Base-by-base conservation (phyloP, 345 rosid genomes). In the Pseudoturritis turrita region DNA sequence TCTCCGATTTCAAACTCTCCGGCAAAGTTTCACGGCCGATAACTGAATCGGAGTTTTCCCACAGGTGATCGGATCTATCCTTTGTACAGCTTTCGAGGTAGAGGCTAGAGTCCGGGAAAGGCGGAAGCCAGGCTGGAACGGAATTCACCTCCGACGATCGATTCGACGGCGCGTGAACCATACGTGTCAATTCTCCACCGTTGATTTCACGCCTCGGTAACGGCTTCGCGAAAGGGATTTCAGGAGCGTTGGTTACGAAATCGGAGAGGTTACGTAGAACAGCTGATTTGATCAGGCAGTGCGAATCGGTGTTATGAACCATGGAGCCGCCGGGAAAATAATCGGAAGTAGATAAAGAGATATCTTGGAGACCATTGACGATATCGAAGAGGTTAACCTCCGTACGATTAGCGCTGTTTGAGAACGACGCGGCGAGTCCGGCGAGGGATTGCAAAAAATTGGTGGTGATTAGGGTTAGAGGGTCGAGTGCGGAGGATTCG, bases 191-290 rank as follows among this genome's bases (percentile, higher is more conserved):
- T n/a, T 7, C 57, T 47, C 57, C 18, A 33, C 40, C 62, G 23
- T 4, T 5, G 14, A 3, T 39, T 22, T 53, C 57, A 19, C 8
- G 53, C 19, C 9, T 62, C 19, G 86, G 85, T 44, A 87, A 53
- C 4, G 89, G 84, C 65, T 78, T 81, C 2, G 88, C 90, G 35
- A 85, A 89, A 14, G 92, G 92, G 66, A 73, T 84, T 71, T 89
- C 96, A 1, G 50, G 62, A 4, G 70, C 58, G 65, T 44, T 43
- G 2, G 65, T 29, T 11, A 87, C 82, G 50, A 85, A 87, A 37
- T 49, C 28, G n/a, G 61, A 65, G 28, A 85, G 58, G 36, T 77
- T 83, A 31, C 62, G 50, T 14, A 85, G 33, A 8, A 59, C 72
- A n/a, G 70, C 39, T 8, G 86, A 85, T 7, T 40, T 70, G 35